Base-by-base conservation (phyloP, 306 rosid genomes). In the Myrica gale region DNA sequence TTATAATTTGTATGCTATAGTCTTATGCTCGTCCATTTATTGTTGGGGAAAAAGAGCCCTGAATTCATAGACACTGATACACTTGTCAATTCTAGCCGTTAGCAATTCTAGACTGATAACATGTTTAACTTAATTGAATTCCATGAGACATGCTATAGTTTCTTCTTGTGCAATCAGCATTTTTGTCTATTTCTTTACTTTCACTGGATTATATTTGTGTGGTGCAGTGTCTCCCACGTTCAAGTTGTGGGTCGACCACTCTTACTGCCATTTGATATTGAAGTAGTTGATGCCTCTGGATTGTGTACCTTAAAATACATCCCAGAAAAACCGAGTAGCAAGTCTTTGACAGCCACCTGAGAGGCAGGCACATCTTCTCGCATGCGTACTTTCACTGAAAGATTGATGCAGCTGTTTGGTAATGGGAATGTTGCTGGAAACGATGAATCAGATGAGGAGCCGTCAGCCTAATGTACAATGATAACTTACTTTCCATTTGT, bases 181-280 rank as follows among this genome's bases (percentile, higher is more conserved):
- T 15, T 65, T 8, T 70, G 19, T 47, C 58, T 72, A 44, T 10
- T 55, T 46, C 52, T 69, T 69, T 17, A 60, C 52, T 78, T 51
- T 44, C 48, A 15, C 75, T 68, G 42, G 55, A 73, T 62, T 23
- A 17, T 37, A n/a, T 44, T 73, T 51, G 19, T 20, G 12, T 76
- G 84, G 45, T 87, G 85, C 88, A 89, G 91, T 55, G 78, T 85
- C 72, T 74, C 88, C 45, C 85, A 83, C 78, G 91, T 85, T 60
- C 81, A 80, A 80, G 91, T 80, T 3, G 73, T 80, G 50, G 93
- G 91, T 37, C 75, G 80, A 9, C 75, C 84, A 0, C 83, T 89
- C 51, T 69, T 50, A 8, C 82, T 81, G 0, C 68, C 61, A 3
- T 83, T 85, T 73, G 81, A 78, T 44, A 82, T 85, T 6, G 70